A percentile compares a stretch with the other conserved stretches of the same genome.
These are phyloP conservation scores for Arthonia radiata DNA, from an alignment of 495 filamentous ascomycete species.

Conservation along the genomic window DNA sequence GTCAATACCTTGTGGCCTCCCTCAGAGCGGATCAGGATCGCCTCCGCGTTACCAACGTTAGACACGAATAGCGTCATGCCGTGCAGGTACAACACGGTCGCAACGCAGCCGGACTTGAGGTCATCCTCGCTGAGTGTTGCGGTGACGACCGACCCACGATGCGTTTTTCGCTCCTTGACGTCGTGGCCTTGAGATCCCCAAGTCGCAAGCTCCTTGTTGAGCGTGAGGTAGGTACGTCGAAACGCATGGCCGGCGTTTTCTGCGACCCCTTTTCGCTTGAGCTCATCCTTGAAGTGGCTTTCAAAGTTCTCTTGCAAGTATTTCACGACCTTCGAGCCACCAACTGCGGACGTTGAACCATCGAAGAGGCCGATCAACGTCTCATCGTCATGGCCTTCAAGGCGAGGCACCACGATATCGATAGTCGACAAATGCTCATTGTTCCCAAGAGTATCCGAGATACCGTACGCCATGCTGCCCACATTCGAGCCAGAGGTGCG, in stretches of 20 bases:
- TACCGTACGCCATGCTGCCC: conserved; percentile 72
- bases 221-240: conserved; percentile 55
- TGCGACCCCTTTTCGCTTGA: conserved; percentile 37
- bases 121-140: conserved; percentile 65
- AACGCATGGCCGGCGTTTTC: conserved; percentile 69
- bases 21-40: conserved; percentile 75
- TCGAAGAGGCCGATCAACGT: conserved; percentile 87
- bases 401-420: conserved; percentile 82
- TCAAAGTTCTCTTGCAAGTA: conserved; percentile 89
- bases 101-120: conserved; percentile 67
- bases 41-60: conserved; percentile 87
- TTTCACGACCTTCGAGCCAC: conserved; percentile 86
- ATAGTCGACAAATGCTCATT: conserved; percentile 94
- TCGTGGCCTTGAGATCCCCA: conserved; percentile 65
- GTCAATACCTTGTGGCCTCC: conserved; percentile 59
- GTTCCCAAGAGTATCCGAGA: conserved; percentile 87
- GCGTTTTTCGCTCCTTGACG: conserved; percentile 33
- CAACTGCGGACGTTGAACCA: conserved; percentile 57
- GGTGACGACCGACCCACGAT: conserved; percentile 43
- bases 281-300: conserved; percentile 54
- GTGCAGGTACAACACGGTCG: conserved; percentile 74
- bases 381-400: conserved; percentile 77
- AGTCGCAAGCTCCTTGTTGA: conserved; percentile 86
- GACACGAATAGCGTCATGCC: conserved; percentile 78
- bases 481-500: conserved; percentile 83